Base-by-base conservation (phyloP, 169 alveolate genomes). In the Eimeria maxima region DNA sequence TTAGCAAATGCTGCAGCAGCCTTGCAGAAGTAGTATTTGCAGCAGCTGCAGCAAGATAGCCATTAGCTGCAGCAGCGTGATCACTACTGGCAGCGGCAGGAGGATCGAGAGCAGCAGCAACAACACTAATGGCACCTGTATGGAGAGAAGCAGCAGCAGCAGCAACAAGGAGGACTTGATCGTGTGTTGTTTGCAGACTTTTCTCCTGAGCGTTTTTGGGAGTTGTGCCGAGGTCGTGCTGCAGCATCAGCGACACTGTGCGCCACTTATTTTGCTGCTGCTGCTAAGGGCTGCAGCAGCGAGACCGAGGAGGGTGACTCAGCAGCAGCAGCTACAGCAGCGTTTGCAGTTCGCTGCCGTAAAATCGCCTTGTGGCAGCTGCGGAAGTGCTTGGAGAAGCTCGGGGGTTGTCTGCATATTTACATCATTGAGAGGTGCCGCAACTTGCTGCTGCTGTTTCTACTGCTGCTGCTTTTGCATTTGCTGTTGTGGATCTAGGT, bases 261-360 rank as follows among this genome's bases (percentile, higher is more conserved):
- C 33, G 91, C 91, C 55, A 74, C 91, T 14, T 67, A 83, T 13
- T 83, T 83, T 53, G 91, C 74, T 55, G 91, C 91, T 20, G 91
- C 91, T 83, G 91, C 74, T 27, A 18, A 20, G 27, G 91, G 91
- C 47, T 74, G 50, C 38, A 42, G 50, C 50, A 38, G 29, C 29
- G 53, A 78, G 44, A 14, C 42, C 22, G 67, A 42, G 42, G 89
- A 78, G 5, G 89, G 42, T 3, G 67, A 44, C 44, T 14, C 60
- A 7, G 60, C 60, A 53, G 27, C 87, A 76, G 45, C 38, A 57
- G 73, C 73, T 14, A 67, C 89, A 78, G 89, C 65, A 78, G 89
- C 65, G 53, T 83, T 83, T 55, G 91, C 91, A n/a, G 73, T 83
- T 83, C 91, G 91, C 74, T 83, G 91, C 91, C 45, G 91, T 4